Conservation (phyloP, 2,329 filamentous ascomycete species). For the Fusarium sp. region DNA sequence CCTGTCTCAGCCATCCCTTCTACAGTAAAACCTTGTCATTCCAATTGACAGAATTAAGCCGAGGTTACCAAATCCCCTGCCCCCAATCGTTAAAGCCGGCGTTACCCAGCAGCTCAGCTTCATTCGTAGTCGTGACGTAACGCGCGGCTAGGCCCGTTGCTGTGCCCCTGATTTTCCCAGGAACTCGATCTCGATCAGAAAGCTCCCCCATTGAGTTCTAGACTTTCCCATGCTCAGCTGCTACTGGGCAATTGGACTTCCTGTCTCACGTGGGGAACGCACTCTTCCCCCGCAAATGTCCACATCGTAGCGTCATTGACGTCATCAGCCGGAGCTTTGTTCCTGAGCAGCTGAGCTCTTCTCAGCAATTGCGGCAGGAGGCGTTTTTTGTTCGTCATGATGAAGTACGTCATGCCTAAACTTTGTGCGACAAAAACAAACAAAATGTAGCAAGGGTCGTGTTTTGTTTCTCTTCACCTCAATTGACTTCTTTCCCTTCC, state of each 20-base stretch:
- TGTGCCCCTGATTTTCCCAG: conserved; percentile 33
- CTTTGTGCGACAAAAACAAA: conserved; percentile 12
- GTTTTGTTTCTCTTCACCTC: conserved; percentile 1
- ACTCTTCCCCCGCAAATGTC: conserved; percentile 34
- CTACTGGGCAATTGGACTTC: conserved; percentile 32
- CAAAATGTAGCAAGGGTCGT: conserved; percentile 7
- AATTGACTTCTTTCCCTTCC: not conserved
- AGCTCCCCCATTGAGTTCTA: conserved; percentile 15
- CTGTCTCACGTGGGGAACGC: conserved; percentile 25
- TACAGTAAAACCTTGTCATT: no score
- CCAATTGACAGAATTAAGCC: no score
- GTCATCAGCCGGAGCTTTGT: conserved; percentile 44
- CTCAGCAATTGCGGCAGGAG: not conserved
- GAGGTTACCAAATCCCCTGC: not conserved
- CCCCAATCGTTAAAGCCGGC: not conserved
- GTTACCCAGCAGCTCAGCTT: not conserved
- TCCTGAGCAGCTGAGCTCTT: conserved; percentile 18
- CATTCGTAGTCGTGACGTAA: conserved; percentile 33
- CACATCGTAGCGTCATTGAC: conserved; percentile 46
- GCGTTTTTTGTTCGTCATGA: conserved; percentile 42
- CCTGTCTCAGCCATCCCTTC: no score
- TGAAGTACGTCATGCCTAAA: conserved; percentile 38
- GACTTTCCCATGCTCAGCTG: not conserved
- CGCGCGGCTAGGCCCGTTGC: conserved; percentile 19
- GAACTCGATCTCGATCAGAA: conserved; percentile 17